Evolutionary conservation across 306 rosid genomes (phyloP).

Genomic region (Lathyrus oleraceus): DNA sequence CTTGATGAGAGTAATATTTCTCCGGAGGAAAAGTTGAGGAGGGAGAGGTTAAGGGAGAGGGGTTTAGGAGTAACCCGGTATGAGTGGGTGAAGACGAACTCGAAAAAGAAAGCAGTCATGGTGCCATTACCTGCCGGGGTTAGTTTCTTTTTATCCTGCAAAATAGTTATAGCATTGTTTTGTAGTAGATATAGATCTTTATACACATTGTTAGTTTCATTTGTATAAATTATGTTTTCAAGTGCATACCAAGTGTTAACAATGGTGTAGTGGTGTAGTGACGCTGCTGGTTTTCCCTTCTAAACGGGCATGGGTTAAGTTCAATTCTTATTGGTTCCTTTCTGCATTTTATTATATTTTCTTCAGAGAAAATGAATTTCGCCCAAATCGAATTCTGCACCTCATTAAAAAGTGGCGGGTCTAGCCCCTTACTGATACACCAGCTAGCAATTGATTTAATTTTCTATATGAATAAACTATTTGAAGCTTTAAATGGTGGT

Average conservation of each 20-base stretch:
- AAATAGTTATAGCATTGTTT: background rate
- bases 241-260: background rate
- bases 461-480: too few relatives aligned
- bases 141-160: slow-evolving; percentile 40
- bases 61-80: slow-evolving; percentile 94
- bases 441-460: background rate
- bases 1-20: slow-evolving; percentile 88
- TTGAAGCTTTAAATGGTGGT: too few relatives aligned
- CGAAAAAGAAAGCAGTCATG: slow-evolving; percentile 64
- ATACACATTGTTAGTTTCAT: background rate
- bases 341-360: background rate
- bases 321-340: background rate
- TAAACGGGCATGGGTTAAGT: background rate
- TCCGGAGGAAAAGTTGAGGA: slow-evolving; percentile 86
- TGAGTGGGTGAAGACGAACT: slow-evolving; percentile 86
- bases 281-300: background rate
- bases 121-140: slow-evolving; percentile 99
- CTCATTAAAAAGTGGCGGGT: background rate
- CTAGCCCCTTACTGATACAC: background rate
- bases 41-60: slow-evolving; percentile 95
- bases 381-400: background rate
- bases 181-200: background rate
- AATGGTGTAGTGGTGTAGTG: background rate
- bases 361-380: background rate
- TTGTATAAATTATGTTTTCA: background rate